These are phyloP conservation scores for Candida ponderosae DNA, from an alignment of 805 yeast genomes.

Conservation along the genomic window DNA sequence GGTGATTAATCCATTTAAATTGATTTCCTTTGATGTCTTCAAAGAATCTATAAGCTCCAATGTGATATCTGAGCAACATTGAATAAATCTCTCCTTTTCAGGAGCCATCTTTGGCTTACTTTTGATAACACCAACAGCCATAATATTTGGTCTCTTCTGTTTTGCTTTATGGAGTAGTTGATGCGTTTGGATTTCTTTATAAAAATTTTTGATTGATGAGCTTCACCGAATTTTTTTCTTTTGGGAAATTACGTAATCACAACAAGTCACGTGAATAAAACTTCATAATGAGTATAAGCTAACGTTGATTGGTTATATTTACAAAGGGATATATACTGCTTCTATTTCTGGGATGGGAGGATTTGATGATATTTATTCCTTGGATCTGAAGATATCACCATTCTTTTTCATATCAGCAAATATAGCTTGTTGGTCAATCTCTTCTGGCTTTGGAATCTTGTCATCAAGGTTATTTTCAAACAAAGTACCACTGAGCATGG, in stretches of 20 bases:
- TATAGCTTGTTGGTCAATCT: slow-evolving; percentile 18
- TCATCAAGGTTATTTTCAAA: slow-evolving; percentile 49
- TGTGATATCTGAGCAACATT: slow-evolving; percentile 89
- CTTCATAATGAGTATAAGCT: too few relatives aligned
- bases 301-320: too few relatives aligned
- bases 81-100: slow-evolving; percentile 87
- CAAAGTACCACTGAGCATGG: slow-evolving; percentile 56
- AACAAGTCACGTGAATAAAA: too few relatives aligned
- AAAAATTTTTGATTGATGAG: background rate
- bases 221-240: too few relatives aligned
- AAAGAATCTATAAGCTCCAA: slow-evolving; percentile 75
- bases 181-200: background rate
- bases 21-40: slow-evolving; percentile 68
- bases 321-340: too few relatives aligned
- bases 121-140: slow-evolving; percentile 23
- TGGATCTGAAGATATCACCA: slow-evolving; percentile 25
- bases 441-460: slow-evolving; percentile 25
- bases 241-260: too few relatives aligned
- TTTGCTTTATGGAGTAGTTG: too few relatives aligned
- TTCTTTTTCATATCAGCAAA: slow-evolving; percentile 23
- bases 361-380: background rate
- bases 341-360: slow-evolving; percentile 15
- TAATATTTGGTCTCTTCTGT: background rate
- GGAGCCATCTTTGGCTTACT: slow-evolving; percentile 70
- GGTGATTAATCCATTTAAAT: slow-evolving; percentile 83